phyloP scores from a whole-genome alignment of 768 basidiomycete species.

The Pluteus cervinus region DNA sequence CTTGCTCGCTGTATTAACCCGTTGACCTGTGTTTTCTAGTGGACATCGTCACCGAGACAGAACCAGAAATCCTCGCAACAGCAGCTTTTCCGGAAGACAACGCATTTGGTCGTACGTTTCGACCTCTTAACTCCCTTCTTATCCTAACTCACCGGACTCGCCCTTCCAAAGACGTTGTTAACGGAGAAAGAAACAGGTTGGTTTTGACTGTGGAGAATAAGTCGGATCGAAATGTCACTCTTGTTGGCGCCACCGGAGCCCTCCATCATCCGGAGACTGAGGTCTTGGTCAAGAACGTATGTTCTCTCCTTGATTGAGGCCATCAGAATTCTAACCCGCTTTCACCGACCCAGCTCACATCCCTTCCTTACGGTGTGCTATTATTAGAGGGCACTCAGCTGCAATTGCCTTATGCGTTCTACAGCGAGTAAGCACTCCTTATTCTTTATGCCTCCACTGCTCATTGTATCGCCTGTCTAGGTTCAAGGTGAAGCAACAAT shows the following conservation, averaged over 20 bases:
- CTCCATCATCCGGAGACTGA: slow-evolving; percentile 61
- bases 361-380: slow-evolving; percentile 43
- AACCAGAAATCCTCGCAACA: slow-evolving; percentile 48
- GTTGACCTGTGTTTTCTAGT: no score
- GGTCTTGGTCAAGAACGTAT: slow-evolving; percentile 68
- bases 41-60: no score
- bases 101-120: slow-evolving; percentile 65
- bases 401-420: slow-evolving; percentile 65
- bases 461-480: slow-evolving; percentile 25
- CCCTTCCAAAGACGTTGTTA: slow-evolving; percentile 64
- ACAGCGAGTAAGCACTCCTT: slow-evolving; percentile 65
- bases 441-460: slow-evolving; percentile 5
- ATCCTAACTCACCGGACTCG: slow-evolving; percentile 12
- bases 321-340: slow-evolving; percentile 2
- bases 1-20: no score
- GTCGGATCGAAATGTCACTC: slow-evolving; percentile 64
- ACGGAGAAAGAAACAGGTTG: slow-evolving; percentile 74
- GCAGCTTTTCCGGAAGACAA: slow-evolving; percentile 69
- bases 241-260: slow-evolving; percentile 60
- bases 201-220: slow-evolving; percentile 68
- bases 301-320: slow-evolving; percentile 9
- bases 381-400: slow-evolving; percentile 53
- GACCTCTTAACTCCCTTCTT: slow-evolving; percentile 1
- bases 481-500: slow-evolving; percentile 47
- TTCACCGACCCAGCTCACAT: slow-evolving; percentile 43